A percentile compares a stretch with the other conserved stretches of the same genome.
These are phyloP conservation scores for Acanthamoeba royreba DNA, from an alignment of 208 protist genomes.

Conservation along the genomic window DNA sequence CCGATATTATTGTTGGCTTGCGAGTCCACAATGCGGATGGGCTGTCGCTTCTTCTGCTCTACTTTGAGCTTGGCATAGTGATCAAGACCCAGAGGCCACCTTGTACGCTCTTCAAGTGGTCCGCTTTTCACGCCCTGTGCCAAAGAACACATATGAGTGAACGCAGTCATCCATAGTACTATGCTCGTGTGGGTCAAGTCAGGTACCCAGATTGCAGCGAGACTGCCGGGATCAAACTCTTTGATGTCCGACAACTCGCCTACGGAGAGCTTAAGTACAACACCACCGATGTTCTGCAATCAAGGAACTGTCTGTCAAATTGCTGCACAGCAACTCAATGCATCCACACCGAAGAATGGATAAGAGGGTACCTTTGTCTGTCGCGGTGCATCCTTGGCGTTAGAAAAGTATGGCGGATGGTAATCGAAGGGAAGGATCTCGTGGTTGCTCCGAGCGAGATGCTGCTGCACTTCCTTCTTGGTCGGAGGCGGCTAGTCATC, in stretches of 20 bases:
- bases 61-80: not conserved
- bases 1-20: not conserved
- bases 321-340: too few relatives aligned
- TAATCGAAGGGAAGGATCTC: not conserved
- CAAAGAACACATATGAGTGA: too few relatives aligned
- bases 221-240: not conserved
- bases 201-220: not conserved
- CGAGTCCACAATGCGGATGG: not conserved
- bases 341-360: not conserved
- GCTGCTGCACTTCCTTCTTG: not conserved
- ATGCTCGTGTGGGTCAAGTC: not conserved
- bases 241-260: not conserved
- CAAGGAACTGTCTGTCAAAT: too few relatives aligned
- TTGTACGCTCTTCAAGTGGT: not conserved
- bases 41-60: not conserved
- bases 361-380: not conserved
- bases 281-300: not conserved
- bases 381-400: slow-evolving; percentile 17
- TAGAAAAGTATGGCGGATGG: slow-evolving; percentile 22
- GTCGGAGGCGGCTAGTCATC: not conserved
- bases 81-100: not conserved
- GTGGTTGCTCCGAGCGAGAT: not conserved
- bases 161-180: not conserved
- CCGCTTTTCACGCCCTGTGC: not conserved
- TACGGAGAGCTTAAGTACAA: not conserved